Evolutionary conservation across 2,329 filamentous ascomycete species (phyloP), one percentile per base, ranked within the genome.

Genomic region (Acarospora socialis): DNA sequence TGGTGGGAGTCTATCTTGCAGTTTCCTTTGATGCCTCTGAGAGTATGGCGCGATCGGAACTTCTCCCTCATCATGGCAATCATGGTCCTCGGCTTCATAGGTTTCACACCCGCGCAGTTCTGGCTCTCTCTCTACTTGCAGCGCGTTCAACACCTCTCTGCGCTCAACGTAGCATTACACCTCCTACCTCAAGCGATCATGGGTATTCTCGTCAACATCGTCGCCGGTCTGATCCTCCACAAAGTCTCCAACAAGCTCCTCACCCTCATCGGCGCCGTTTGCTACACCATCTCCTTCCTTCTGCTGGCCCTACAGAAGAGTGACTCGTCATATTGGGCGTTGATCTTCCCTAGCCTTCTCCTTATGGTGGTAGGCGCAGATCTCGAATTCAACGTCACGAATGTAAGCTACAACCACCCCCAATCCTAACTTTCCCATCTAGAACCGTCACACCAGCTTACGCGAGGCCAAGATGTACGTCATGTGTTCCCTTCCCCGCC

Each of bases 311-410:
- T 77, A 29, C 70, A 76, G 44, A 53, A 57, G 22, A 47, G 61
- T 1, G 58, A 66, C 7, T 64, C 63, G 34, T 63, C 57, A 12
- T 80, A 80, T 48, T 81, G 75, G 75, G 65, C 65, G 0, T 71
- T 76, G 37, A 61, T 68, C 4, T 80, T 80, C 46, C 72, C 74
- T 0, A 64, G 65, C 0, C 51, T 78, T 22, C 51, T 73, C 10
- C 50, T 80, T 16, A 65, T 66, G 14, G 74, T 79, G 1, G 56
- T 77, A 3, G 76, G 76, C 1, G 73, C 73, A 0, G 77, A 80
- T 46, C 66, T 81, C 20, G 68, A 79, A 36, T 80, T 79, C 50
- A 77, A 78, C 37, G 74, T 80, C 14, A 67, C 70, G 3, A 80
- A 81, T 43, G 68, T 73, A 48, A 43, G 66, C 53, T 15, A 12